phyloP scores from a whole-genome alignment of 495 filamentous ascomycete species.

The Durotheca rogersii region DNA sequence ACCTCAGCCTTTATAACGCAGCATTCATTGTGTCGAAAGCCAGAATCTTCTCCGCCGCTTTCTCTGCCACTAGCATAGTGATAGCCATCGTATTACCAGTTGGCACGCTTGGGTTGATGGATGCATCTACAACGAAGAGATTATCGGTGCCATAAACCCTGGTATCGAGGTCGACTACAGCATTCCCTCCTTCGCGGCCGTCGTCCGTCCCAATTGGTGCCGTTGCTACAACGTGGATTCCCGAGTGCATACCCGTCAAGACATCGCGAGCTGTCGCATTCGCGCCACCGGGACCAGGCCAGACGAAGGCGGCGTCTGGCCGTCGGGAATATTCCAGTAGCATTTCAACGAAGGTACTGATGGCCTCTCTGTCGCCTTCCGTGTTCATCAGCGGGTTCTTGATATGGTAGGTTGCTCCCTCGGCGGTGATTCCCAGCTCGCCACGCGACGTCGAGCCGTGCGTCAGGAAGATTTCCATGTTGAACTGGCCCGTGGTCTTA shows the following conservation, averaged over 20 bases:
- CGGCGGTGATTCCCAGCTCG: constrained; percentile 32
- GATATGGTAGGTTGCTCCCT: constrained; percentile 31
- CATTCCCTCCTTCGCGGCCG: constrained; percentile 51
- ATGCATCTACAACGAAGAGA: constrained; percentile 55
- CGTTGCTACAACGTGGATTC: constrained; percentile 60
- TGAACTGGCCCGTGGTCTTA: constrained; percentile 27
- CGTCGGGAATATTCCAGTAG: constrained; percentile 7
- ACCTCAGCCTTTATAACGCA: constrained; percentile 1
- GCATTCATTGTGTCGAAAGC: not conserved
- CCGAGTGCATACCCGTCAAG: constrained; percentile 1
- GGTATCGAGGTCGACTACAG: constrained; percentile 62
- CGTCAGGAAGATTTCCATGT: constrained; percentile 45
- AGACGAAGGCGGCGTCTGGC: not conserved
- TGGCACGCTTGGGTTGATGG: constrained; percentile 50
- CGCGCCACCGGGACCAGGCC: not conserved
- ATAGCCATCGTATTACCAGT: constrained; percentile 49
- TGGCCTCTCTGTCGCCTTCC: constrained; percentile 17
- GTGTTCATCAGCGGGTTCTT: constrained; percentile 33
- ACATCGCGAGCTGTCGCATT: not conserved
- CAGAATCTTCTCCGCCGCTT: constrained; percentile 40
- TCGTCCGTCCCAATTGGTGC: constrained; percentile 60
- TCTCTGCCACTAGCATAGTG: constrained; percentile 48
- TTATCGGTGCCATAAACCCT: constrained; percentile 65
- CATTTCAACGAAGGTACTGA: constrained; percentile 12
- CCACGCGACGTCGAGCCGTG: constrained; percentile 44